These are phyloP conservation scores for Ganoderma boninense DNA, from an alignment of 1,284 basidiomycete genomes.

Conservation along the genomic window DNA sequence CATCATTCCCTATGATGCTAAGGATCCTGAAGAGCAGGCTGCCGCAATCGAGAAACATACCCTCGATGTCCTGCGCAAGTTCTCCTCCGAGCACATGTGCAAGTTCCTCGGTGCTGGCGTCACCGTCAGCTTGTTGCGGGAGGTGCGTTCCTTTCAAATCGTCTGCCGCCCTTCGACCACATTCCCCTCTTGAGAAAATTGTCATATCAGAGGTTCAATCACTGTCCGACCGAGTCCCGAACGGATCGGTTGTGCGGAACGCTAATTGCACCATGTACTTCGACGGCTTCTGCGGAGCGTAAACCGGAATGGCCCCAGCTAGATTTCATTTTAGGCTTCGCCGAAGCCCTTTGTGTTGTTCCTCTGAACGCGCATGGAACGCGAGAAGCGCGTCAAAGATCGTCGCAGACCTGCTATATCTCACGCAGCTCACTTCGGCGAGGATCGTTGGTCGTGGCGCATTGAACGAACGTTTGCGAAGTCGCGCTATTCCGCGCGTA, in stretches of 20 bases:
- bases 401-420: constrained; percentile 8
- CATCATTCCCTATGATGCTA: constrained; percentile 56
- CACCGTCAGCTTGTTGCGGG: constrained; percentile 55
- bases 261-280: neutral
- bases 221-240: neutral
- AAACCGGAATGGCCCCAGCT: constrained; percentile 16
- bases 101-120: constrained; percentile 80
- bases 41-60: constrained; percentile 68
- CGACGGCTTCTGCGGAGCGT: constrained; percentile 10
- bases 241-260: neutral
- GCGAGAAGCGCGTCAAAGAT: constrained; percentile 2
- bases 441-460: neutral
- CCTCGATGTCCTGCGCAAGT: constrained; percentile 67
- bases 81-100: constrained; percentile 77
- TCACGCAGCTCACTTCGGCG: constrained; percentile 2
- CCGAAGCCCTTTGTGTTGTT: neutral
- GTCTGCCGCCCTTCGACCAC: neutral
- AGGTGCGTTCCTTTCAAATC: constrained; percentile 42
- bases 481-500: constrained; percentile 1
- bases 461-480: constrained; percentile 9
- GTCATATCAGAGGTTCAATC: neutral
- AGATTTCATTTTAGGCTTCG: constrained; percentile 14
- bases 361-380: neutral
- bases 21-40: constrained; percentile 59
- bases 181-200: neutral